These are phyloP conservation scores for Phaeoacremonium minimum DNA, from an alignment of 2,329 filamentous ascomycete genomes.

Conservation along the genomic window DNA sequence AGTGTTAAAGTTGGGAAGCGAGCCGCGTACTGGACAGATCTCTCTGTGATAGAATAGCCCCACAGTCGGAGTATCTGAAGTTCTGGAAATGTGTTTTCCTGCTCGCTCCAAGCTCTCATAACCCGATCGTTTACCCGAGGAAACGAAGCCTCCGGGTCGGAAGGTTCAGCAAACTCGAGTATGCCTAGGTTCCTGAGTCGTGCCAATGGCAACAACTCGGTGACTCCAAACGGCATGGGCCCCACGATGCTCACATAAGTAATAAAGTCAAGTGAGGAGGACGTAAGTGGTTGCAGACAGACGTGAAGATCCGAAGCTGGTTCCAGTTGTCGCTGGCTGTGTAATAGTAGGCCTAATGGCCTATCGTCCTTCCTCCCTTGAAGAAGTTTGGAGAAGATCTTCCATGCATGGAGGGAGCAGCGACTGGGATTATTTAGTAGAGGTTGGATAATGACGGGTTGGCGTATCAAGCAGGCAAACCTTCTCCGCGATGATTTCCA, in stretches of 20 bases:
- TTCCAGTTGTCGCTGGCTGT: too few relatives aligned
- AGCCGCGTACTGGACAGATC: constrained; percentile 34
- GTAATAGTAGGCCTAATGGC: background rate
- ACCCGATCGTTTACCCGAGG: constrained; percentile 35
- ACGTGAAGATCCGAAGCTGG: constrained; percentile 2
- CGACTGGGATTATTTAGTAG: background rate
- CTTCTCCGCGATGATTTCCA: too few relatives aligned
- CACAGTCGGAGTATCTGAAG: constrained; percentile 40
- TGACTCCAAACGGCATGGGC: constrained; percentile 13
- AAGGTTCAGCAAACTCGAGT: constrained; percentile 39
- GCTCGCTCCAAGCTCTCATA: constrained; percentile 38
- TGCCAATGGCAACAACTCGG: constrained; percentile 35
- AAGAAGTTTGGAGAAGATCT: background rate
- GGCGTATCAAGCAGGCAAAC: too few relatives aligned
- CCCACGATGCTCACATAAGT: constrained; percentile 17
- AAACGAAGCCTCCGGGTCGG: constrained; percentile 14
- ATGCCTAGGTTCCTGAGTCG: constrained; percentile 41
- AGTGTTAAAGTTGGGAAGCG: constrained; percentile 39
- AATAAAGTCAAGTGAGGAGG: constrained; percentile 18
- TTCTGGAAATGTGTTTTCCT: constrained; percentile 35
- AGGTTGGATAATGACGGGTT: too few relatives aligned
- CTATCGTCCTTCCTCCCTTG: background rate
- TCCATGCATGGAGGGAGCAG: background rate
- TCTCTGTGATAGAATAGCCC: constrained; percentile 32
- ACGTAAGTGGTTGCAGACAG: constrained; percentile 4